Evolutionary conservation across 2,329 filamentous ascomycete genomes (phyloP).

Genomic region (Parascedosporium putredinis): DNA sequence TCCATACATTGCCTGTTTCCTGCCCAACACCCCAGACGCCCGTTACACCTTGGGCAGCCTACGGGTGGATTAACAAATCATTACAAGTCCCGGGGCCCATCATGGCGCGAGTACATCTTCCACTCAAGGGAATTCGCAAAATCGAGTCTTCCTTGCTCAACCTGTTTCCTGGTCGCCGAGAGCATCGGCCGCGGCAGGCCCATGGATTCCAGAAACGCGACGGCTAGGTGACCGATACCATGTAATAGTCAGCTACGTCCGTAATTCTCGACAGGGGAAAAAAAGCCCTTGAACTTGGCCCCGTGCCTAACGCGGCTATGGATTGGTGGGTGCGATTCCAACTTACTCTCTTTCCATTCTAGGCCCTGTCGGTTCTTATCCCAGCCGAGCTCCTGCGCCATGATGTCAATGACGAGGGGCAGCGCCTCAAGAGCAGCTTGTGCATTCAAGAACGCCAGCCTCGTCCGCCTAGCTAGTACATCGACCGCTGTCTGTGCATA

Average conservation of each 20-base stretch:
- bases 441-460: slow-evolving; percentile 83
- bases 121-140: slow-evolving; percentile 47
- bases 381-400: slow-evolving; percentile 79
- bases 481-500: slow-evolving; percentile 88
- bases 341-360: slow-evolving; percentile 70
- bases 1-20: too few relatives aligned
- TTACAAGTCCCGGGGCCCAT: slow-evolving; percentile 33
- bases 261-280: too few relatives aligned
- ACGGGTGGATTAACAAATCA: too few relatives aligned
- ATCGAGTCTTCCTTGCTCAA: slow-evolving; percentile 49
- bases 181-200: slow-evolving; percentile 52
- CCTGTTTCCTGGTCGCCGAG: slow-evolving; percentile 45
- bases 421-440: slow-evolving; percentile 82
- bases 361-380: slow-evolving; percentile 57
- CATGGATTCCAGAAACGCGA: slow-evolving; percentile 54
- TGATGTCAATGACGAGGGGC: slow-evolving; percentile 77
- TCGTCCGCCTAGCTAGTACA: slow-evolving; percentile 72
- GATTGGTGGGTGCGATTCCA: too few relatives aligned
- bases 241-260: too few relatives aligned
- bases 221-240: slow-evolving; percentile 27
- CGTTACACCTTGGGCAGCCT: too few relatives aligned
- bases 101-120: slow-evolving; percentile 51
- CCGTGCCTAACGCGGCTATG: too few relatives aligned
- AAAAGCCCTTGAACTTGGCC: too few relatives aligned
- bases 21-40: too few relatives aligned